These are phyloP conservation scores for Trichoderma reesei DNA, from an alignment of 495 filamentous ascomycete species.

Conservation along the genomic window DNA sequence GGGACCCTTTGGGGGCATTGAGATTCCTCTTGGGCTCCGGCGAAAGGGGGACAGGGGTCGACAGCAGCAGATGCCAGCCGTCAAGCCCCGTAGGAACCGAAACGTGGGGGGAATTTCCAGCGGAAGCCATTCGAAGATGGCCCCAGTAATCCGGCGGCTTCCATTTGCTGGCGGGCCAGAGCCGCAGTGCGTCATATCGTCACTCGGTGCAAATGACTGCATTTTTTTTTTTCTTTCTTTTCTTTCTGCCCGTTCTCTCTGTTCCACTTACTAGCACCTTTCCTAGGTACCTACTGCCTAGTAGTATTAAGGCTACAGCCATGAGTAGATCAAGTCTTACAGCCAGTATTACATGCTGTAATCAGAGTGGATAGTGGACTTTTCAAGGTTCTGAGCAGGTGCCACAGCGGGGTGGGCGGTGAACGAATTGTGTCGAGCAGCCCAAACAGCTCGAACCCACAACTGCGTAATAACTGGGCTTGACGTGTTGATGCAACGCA, in stretches of 20 bases:
- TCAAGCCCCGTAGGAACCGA: neutral
- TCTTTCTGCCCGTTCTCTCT: neutral
- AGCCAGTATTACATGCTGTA: too few relatives aligned
- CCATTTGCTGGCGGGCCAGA: neutral
- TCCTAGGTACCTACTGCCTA: too few relatives aligned
- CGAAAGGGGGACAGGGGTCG: neutral
- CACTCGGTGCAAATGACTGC: neutral
- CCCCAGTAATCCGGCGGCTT: too few relatives aligned
- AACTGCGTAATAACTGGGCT: constrained; percentile 5
- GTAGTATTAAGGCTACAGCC: too few relatives aligned
- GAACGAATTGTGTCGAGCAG: neutral
- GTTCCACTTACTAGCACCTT: too few relatives aligned
- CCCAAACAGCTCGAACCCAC: neutral
- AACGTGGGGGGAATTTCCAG: neutral
- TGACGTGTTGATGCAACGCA: neutral
- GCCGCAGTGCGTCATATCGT: constrained; percentile 4
- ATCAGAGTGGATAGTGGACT: too few relatives aligned
- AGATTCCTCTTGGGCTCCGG: neutral
- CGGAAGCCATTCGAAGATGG: neutral
- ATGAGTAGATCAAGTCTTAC: too few relatives aligned
- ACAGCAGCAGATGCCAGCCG: neutral
- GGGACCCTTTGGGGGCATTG: neutral
- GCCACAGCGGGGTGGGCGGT: constrained; percentile 8
- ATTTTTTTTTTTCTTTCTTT: neutral
- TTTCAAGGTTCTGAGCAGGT: neutral